phyloP scores from a whole-genome alignment of 371 early-diverging fungal species.

The Phascolomyces articulosus region DNA sequence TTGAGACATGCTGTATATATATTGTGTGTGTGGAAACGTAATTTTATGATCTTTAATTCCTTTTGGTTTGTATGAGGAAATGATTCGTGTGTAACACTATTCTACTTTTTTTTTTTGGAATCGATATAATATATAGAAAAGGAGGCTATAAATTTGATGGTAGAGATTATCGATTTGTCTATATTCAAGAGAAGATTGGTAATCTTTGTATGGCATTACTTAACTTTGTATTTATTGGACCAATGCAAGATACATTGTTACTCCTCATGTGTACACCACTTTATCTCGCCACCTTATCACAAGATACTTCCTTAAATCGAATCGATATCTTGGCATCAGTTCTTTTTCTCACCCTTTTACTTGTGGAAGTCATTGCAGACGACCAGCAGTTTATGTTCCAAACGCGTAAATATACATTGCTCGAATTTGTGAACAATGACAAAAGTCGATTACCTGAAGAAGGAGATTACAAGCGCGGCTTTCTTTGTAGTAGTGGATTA shows the following conservation, averaged over 20 bases:
- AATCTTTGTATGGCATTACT: constrained; percentile 67
- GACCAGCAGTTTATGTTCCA: constrained; percentile 87
- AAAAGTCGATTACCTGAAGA: constrained; percentile 12
- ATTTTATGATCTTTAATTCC: no score
- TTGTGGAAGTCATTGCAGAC: constrained; percentile 77
- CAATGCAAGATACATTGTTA: constrained; percentile 73
- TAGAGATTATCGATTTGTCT: constrained; percentile 82
- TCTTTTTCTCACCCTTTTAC: constrained; percentile 50
- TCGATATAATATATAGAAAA: constrained; percentile 42
- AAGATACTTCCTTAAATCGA: constrained; percentile 17
- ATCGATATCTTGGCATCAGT: constrained; percentile 54
- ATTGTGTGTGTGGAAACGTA: not conserved
- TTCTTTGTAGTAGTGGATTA: constrained; percentile 70
- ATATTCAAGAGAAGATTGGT: constrained; percentile 48
- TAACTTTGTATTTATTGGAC: constrained; percentile 74
- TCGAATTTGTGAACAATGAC: constrained; percentile 5
- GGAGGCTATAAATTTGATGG: constrained; percentile 76
- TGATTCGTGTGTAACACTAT: not conserved
- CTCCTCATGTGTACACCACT: constrained; percentile 67
- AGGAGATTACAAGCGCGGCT: constrained; percentile 64
- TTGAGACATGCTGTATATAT: constrained; percentile 10
- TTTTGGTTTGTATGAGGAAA: no score
- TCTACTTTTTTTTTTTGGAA: no score
- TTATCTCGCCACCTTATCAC: constrained; percentile 47
- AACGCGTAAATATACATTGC: constrained; percentile 56